Percentiles rank a stretch among this genome's conserved stretches.
These are phyloP conservation scores for Colletotrichum sp. DNA, from an alignment of 2,329 filamentous ascomycete genomes.

Conservation along the genomic window DNA sequence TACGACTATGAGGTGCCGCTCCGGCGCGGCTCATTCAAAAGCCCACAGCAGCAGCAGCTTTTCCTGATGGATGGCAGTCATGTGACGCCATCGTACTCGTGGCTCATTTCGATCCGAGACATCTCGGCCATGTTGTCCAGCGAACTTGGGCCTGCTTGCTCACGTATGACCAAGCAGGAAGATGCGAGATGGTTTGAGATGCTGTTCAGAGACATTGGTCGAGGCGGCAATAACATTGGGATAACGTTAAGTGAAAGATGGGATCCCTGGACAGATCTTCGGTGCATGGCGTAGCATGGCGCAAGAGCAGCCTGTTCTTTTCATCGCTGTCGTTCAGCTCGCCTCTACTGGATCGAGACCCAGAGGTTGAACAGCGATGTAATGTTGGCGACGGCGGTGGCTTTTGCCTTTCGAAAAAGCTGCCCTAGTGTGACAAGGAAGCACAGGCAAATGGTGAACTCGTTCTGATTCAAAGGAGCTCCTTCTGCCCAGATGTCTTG, in stretches of 20 bases:
- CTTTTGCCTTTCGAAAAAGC: neutral
- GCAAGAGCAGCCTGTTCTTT: neutral
- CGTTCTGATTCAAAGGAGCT: neutral
- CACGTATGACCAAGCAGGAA: neutral
- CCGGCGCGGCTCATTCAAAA: neutral
- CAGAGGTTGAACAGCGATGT: neutral
- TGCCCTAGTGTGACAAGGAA: neutral
- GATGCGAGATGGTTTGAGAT: neutral
- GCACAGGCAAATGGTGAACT: neutral
- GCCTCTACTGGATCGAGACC: neutral
- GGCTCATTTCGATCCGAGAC: slow-evolving; percentile 10
- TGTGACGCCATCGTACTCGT: neutral
- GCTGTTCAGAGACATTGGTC: neutral
- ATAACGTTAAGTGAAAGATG: neutral
- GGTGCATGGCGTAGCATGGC: neutral
- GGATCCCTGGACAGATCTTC: slow-evolving; percentile 9
- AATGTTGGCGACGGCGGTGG: slow-evolving; percentile 5
- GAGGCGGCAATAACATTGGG: neutral
- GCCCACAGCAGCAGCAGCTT: neutral
- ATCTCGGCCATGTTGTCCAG: neutral
- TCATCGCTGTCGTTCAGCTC: neutral
- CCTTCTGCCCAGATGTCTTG: neutral
- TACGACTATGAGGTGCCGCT: neutral
- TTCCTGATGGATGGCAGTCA: neutral
- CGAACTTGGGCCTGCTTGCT: neutral